A percentile compares a stretch with the other conserved stretches of the same genome.
Evolutionary conservation across 306 rosid genomes (phyloP).

Genomic region (Trifolium subterraneum): DNA sequence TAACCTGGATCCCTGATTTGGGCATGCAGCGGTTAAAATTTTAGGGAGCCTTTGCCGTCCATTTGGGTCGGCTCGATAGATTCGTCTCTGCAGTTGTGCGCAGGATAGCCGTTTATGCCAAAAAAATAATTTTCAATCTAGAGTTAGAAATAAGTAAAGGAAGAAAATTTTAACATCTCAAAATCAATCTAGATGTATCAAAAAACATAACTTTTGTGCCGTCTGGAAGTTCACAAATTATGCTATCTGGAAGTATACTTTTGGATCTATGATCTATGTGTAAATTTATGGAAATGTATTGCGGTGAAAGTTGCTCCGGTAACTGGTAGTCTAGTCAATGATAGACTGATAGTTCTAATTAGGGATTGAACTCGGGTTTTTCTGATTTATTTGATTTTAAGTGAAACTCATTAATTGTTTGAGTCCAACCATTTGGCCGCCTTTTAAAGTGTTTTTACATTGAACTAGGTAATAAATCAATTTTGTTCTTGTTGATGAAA

Average conservation of each 20-base stretch:
- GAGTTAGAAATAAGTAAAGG: neutral
- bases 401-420: neutral
- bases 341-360: neutral
- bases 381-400: neutral
- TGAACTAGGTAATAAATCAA: neutral
- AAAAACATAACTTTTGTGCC: neutral
- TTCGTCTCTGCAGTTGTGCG: too few relatives aligned
- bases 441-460: neutral
- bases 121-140: too few relatives aligned
- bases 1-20: too few relatives aligned
- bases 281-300: neutral
- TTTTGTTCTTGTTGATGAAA: neutral
- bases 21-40: too few relatives aligned
- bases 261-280: neutral
- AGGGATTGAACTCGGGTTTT: neutral
- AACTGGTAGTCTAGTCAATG: neutral
- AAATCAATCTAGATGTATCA: neutral
- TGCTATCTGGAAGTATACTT: neutral
- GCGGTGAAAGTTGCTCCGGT: neutral
- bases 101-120: too few relatives aligned
- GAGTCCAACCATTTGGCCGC: neutral
- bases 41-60: too few relatives aligned
- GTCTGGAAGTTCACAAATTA: neutral
- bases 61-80: too few relatives aligned
- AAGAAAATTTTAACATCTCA: neutral